phyloP scores from a whole-genome alignment of 768 basidiomycete species.

The Mrakia gelida region DNA sequence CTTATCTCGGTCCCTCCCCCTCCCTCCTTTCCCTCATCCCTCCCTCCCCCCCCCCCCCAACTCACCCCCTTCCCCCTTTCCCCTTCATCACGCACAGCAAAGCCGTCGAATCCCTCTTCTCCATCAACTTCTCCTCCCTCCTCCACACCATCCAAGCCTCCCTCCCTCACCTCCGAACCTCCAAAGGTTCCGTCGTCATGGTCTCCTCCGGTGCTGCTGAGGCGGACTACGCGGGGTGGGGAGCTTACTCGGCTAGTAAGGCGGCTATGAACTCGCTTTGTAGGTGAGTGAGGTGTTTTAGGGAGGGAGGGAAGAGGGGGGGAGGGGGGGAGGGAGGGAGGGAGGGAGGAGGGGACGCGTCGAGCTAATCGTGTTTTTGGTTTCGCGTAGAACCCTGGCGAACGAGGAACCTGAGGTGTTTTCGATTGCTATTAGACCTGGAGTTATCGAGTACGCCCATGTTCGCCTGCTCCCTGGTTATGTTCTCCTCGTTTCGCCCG shows the following conservation, averaged over 20 bases:
- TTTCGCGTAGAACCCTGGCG: conserved; percentile 21
- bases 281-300: conserved; percentile 8
- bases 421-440: conserved; percentile 29
- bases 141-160: conserved; percentile 29
- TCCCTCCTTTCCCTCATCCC: background rate
- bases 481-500: background rate
- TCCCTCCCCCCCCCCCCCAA: background rate
- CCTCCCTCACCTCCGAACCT: conserved; percentile 14
- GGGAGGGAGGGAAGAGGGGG: too few species aligned
- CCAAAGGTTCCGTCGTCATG: conserved; percentile 28
- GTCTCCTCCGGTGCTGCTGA: conserved; percentile 25
- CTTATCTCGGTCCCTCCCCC: background rate
- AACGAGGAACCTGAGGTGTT: conserved; percentile 22
- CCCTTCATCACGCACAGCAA: background rate
- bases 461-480: background rate
- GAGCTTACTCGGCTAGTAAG: conserved; percentile 21
- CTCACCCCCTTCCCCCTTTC: background rate
- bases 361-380: background rate
- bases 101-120: conserved; percentile 12
- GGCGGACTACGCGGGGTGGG: conserved; percentile 20
- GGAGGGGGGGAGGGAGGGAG: background rate
- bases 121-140: conserved; percentile 30
- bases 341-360: background rate
- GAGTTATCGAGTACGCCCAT: conserved; percentile 19
- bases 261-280: conserved; percentile 30